Conservation (phyloP, 2,329 filamentous ascomycete genomes). For the Aspergillus uvarum region DNA sequence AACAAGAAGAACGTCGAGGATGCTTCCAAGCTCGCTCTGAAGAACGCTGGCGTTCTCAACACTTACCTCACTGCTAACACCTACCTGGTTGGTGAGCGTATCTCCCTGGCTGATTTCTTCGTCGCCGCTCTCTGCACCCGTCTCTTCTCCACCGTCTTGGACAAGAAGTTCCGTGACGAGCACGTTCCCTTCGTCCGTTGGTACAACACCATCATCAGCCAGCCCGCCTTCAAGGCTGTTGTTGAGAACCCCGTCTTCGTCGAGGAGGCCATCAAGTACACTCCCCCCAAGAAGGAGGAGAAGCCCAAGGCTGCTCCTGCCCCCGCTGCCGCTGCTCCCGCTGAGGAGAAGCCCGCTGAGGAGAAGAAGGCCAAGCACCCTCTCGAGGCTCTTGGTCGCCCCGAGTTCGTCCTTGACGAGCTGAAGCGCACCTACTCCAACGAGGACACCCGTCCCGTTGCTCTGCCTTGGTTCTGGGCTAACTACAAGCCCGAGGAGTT, state of each 20-base stretch:
- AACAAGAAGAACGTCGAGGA: slow-evolving; percentile 98
- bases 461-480: slow-evolving; percentile 98
- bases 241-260: slow-evolving; percentile 73
- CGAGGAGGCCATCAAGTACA: slow-evolving; percentile 74
- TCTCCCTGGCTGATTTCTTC: slow-evolving; percentile 95
- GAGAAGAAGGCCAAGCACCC: slow-evolving; percentile 93
- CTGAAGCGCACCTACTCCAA: slow-evolving; percentile 99
- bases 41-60: slow-evolving; percentile 73
- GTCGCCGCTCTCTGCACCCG: slow-evolving; percentile 73
- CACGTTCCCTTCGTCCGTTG: slow-evolving; percentile 88
- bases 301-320: slow-evolving; percentile 70
- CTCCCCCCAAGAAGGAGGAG: slow-evolving; percentile 69
- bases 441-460: slow-evolving; percentile 75
- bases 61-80: slow-evolving; percentile 88
- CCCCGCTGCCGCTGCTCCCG: slow-evolving; percentile 60
- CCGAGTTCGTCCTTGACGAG: slow-evolving; percentile 85
- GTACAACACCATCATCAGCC: slow-evolving; percentile 92
- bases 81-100: slow-evolving; percentile 95
- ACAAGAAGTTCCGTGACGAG: slow-evolving; percentile 79
- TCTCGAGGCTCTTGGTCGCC: slow-evolving; percentile 76
- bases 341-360: slow-evolving; percentile 58
- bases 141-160: slow-evolving; percentile 92
- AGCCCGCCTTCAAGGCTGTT: slow-evolving; percentile 83
- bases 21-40: slow-evolving; percentile 64
- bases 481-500: slow-evolving; percentile 92